Base-by-base conservation (phyloP, 2,329 filamentous ascomycete genomes). In the Clonostachys rhizophaga region DNA sequence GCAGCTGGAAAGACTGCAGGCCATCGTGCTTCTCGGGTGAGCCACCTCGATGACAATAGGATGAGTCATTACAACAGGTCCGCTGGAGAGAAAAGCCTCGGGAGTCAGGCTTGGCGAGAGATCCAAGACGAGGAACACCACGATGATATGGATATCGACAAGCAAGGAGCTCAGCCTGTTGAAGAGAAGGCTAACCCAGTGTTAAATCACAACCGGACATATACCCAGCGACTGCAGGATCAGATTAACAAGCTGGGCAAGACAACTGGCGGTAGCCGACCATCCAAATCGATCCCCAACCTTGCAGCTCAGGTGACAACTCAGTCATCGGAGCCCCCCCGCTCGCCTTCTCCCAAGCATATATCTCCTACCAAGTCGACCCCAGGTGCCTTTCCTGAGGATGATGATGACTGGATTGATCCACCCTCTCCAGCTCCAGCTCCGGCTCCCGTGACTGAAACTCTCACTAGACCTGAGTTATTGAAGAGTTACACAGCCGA, bases 211-310 rank as follows among this genome's bases (percentile, higher is more conserved):
- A 90, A 84, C 66, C 95, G 95, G 63, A 91, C 90, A 0, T 95
- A 94, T n/a, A 96, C 94, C 0, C 91, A 97, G 64, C 79, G 89
- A 40, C 74, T 99, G 14, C 91, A 96, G 54, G 92, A 97, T 58
- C 90, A 91, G 57, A 97, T 99, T 57, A 95, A 84, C 59, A 79
- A 79, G 69, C 69, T 86, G 44, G 81, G 81, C 14, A 79, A 85
- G 54, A 79, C 81, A 49, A 64, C 75, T 6, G 72, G 66, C 41
- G 67, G 68, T 43, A 60, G 69, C 16, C 68, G 75, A 36, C 63
- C 68, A 14, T 73, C 76, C 2, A 81, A 79, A 50, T 74, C 72
- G 2, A 65, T 73, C 9, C 64, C 70, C 4, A 69, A 64, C 49
- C 52, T 66, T 13, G 53, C 63, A 30, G 51, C 58, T 14, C 68